A percentile compares a stretch with the other conserved stretches of the same genome.
Conservation (phyloP, 1,139 yeast species). For the Blastobotrys elegans region DNA sequence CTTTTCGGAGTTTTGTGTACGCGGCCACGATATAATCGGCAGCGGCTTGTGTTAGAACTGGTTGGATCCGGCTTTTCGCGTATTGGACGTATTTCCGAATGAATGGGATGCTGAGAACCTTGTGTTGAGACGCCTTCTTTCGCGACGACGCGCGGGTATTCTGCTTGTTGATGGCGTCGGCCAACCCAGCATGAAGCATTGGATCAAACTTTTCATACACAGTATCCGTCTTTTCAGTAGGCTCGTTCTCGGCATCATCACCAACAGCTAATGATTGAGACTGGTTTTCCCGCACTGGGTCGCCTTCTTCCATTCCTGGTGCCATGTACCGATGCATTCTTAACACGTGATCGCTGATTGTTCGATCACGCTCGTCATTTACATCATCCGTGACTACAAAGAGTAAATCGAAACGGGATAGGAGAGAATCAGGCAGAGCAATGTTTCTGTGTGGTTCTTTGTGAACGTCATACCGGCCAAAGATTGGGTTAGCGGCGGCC, state of each 20-base stretch:
- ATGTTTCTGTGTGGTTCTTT: conserved; percentile 96
- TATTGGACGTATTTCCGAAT: conserved; percentile 89
- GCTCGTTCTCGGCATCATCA: conserved; percentile 38
- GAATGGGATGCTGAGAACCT: conserved; percentile 76
- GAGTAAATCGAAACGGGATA: conserved; percentile 93
- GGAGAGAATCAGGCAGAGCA: conserved; percentile 91
- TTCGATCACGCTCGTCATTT: conserved; percentile 75
- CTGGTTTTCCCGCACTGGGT: conserved; percentile 78
- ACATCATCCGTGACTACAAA: conserved; percentile 97
- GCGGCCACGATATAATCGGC: conserved; percentile 75
- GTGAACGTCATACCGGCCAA: conserved; percentile 94
- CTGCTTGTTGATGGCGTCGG: conserved; percentile 27
- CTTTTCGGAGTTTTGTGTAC: conserved; percentile 80
- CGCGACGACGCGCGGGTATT: too few species aligned
- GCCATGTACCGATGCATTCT: conserved; percentile 90
- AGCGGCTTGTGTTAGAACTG: conserved; percentile 74
- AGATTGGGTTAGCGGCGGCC: conserved; percentile 98
- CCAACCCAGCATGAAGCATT: conserved; percentile 76
- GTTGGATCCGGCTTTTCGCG: conserved; percentile 84
- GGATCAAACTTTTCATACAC: conserved; percentile 83
- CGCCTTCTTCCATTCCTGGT: conserved; percentile 88
- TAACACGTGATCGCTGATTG: conserved; percentile 90
- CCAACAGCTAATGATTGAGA: conserved; percentile 77
- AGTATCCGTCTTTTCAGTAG: conserved; percentile 41
- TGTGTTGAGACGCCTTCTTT: conserved; percentile 37